Evolutionary conservation across 2,329 filamentous ascomycete species (phyloP).

Genomic region (Gaeumannomyces sp.): DNA sequence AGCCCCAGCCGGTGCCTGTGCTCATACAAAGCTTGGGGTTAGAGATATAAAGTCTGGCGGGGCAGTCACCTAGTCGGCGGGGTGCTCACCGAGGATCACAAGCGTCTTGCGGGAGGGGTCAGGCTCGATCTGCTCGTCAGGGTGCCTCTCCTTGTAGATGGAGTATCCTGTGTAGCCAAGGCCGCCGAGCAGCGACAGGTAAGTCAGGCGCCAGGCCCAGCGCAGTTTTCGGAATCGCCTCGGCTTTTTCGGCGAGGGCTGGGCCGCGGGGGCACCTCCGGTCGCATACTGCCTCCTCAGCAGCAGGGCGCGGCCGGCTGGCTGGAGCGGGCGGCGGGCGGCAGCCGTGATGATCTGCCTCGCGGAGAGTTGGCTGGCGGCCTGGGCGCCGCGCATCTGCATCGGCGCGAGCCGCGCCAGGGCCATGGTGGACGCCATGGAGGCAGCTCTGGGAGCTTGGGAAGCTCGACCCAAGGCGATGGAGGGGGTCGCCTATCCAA

Average conservation of each 20-base stretch:
- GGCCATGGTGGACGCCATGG: slow-evolving; percentile 28
- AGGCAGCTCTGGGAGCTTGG: slow-evolving; percentile 14
- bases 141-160: slow-evolving; percentile 78
- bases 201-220: slow-evolving; percentile 79
- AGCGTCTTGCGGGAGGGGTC: slow-evolving; percentile 95
- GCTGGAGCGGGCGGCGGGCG: not conserved
- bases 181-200: slow-evolving; percentile 65
- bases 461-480: not conserved
- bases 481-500: not conserved
- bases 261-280: slow-evolving; percentile 16
- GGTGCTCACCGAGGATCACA: slow-evolving; percentile 73
- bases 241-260: slow-evolving; percentile 32
- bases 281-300: slow-evolving; percentile 20
- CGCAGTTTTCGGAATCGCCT: slow-evolving; percentile 64
- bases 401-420: slow-evolving; percentile 25
- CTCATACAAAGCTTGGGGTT: slow-evolving; percentile 15
- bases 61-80: not conserved
- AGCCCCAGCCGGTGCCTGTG: slow-evolving; percentile 88
- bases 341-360: not conserved
- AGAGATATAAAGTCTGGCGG: slow-evolving; percentile 12
- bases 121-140: slow-evolving; percentile 68
- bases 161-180: slow-evolving; percentile 69
- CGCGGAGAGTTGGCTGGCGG: not conserved
- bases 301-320: not conserved
- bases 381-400: slow-evolving; percentile 17